Percentiles rank a stretch among this genome's conserved stretches.
phyloP scores from a whole-genome alignment of 257 asterid species.

The Marsdenia floribunda region DNA sequence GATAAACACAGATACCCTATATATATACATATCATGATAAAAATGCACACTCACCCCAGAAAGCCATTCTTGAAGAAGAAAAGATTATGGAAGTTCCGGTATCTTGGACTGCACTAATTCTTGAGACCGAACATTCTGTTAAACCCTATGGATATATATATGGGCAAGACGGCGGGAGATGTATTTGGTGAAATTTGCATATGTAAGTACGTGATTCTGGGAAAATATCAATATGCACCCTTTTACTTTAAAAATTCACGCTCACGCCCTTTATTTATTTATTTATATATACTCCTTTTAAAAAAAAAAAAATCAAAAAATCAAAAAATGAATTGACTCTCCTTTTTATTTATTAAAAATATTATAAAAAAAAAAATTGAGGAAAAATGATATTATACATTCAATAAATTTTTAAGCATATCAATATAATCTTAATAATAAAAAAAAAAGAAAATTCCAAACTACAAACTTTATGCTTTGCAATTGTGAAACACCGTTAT shows the following conservation, averaged over 20 bases:
- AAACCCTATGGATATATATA: slow-evolving; percentile 31
- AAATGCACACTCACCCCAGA: slow-evolving; percentile 46
- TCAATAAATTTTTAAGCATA: too few species aligned
- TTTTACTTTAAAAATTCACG: neutral
- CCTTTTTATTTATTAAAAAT: too few species aligned
- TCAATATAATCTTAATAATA: too few species aligned
- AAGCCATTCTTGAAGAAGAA: slow-evolving; percentile 36
- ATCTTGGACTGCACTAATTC: neutral
- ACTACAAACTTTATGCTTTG: too few species aligned
- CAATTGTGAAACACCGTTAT: too few species aligned
- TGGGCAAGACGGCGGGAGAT: slow-evolving; percentile 27
- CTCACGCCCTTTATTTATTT: neutral
- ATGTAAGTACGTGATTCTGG: too few species aligned
- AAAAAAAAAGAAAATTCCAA: too few species aligned
- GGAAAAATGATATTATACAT: too few species aligned
- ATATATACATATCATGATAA: neutral
- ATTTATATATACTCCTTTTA: too few species aligned
- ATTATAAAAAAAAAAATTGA: too few species aligned
- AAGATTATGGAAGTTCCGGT: neutral
- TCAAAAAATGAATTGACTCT: too few species aligned
- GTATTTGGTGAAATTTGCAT: slow-evolving; percentile 10
- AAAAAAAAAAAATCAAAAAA: too few species aligned
- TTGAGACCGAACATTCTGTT: neutral
- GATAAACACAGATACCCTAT: neutral
- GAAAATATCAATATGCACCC: neutral